Conservation (phyloP, 1,284 basidiomycete genomes). For the Bjerkandera adusta region DNA sequence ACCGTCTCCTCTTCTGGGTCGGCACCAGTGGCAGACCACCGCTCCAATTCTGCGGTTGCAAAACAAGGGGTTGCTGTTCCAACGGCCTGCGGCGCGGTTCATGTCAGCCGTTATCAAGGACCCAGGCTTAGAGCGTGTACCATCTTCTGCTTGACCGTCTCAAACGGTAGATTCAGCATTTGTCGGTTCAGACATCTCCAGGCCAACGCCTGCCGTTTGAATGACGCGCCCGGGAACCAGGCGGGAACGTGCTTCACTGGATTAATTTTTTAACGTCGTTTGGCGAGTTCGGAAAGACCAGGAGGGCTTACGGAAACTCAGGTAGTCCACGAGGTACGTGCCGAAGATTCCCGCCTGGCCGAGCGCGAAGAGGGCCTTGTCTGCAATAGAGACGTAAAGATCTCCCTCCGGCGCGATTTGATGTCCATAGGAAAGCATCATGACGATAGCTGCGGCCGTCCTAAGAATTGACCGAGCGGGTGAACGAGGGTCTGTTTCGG, state of each 20-base stretch:
- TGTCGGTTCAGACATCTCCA: slow-evolving; percentile 17
- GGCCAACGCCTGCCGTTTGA: slow-evolving; percentile 23
- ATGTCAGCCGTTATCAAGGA: neutral
- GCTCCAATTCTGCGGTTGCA: slow-evolving; percentile 16
- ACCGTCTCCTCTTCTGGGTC: slow-evolving; percentile 16
- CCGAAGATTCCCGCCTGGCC: slow-evolving; percentile 25
- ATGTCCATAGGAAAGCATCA: slow-evolving; percentile 28
- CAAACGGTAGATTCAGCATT: slow-evolving; percentile 24
- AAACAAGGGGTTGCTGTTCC: slow-evolving; percentile 21
- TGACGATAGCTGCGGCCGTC: slow-evolving; percentile 21
- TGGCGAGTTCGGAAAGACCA: neutral
- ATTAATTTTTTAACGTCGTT: too few species aligned
- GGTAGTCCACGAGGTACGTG: slow-evolving; percentile 29
- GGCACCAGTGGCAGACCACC: slow-evolving; percentile 8
- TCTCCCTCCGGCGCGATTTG: slow-evolving; percentile 37
- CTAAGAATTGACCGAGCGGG: slow-evolving; percentile 9
- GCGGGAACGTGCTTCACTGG: slow-evolving; percentile 25
- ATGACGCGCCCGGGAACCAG: slow-evolving; percentile 27
- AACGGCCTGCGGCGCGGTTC: slow-evolving; percentile 16
- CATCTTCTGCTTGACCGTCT: slow-evolving; percentile 24
- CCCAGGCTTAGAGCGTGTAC: slow-evolving; percentile 8
- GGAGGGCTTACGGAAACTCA: slow-evolving; percentile 23
- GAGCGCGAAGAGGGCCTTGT: slow-evolving; percentile 25
- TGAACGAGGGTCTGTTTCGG: neutral
- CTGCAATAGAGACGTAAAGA: slow-evolving; percentile 42